Percentiles rank a stretch among this genome's conserved stretches.
Evolutionary conservation across 176 grass and related monocot genomes (phyloP).

Genomic region (Oryza glumipatula): DNA sequence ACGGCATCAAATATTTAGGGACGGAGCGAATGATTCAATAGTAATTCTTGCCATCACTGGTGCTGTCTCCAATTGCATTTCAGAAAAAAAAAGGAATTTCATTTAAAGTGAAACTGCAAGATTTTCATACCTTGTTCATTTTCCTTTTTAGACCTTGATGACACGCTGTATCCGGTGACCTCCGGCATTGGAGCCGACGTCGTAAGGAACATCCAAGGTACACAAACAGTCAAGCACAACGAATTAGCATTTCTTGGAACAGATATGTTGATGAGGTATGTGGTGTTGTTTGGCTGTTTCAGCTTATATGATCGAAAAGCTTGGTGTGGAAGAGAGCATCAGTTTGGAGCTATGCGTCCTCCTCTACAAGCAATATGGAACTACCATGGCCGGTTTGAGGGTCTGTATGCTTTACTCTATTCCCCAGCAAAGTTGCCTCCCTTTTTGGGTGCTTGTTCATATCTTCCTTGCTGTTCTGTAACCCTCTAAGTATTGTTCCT

Average conservation of each 20-base stretch:
- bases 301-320: conserved; percentile 86
- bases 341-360: conserved; percentile 66
- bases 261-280: not conserved
- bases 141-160: conserved; percentile 68
- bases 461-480: not conserved
- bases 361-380: conserved; percentile 95
- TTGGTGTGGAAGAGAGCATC: conserved; percentile 65
- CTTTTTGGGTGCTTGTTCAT: not conserved
- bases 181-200: conserved; percentile 72
- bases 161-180: conserved; percentile 79
- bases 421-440: not conserved
- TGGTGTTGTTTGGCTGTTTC: not conserved
- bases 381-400: conserved; percentile 86
- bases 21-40: too few relatives aligned
- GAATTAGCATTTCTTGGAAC: not conserved
- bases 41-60: not conserved
- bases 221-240: not conserved
- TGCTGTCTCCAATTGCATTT: not conserved
- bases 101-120: not conserved
- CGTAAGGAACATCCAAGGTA: conserved; percentile 85
- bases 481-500: not conserved
- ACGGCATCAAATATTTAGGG: too few relatives aligned
- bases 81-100: not conserved
- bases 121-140: not conserved
- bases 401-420: conserved; percentile 33